These are phyloP conservation scores for Vachellia collinsii DNA, from an alignment of 306 rosid species.

Conservation along the genomic window DNA sequence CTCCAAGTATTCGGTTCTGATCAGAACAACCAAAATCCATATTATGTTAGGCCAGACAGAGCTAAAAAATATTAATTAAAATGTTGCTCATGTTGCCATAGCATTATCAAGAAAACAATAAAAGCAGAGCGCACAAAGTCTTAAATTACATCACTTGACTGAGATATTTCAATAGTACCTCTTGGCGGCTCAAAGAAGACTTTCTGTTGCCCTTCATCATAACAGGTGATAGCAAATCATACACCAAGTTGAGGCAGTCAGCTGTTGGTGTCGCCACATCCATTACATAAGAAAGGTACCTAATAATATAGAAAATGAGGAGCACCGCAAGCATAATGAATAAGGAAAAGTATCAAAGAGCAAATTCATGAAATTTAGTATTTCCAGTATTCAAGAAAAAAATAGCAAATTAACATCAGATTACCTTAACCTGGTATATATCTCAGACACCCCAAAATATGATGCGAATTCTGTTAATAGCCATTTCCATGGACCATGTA, in stretches of 20 bases:
- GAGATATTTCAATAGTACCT: slow-evolving; percentile 56
- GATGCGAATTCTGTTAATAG: slow-evolving; percentile 88
- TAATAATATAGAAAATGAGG: slow-evolving; percentile 40
- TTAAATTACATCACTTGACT: slow-evolving; percentile 15
- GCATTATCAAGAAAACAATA: neutral
- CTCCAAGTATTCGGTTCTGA: slow-evolving; percentile 96
- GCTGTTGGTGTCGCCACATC: slow-evolving; percentile 99
- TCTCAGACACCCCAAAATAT: slow-evolving; percentile 90
- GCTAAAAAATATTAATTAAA: slow-evolving; percentile 21
- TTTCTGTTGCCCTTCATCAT: slow-evolving; percentile 77
- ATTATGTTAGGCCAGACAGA: slow-evolving; percentile 41
- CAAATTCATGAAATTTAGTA: slow-evolving; percentile 17
- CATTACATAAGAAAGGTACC: slow-evolving; percentile 93
- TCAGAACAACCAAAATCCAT: slow-evolving; percentile 28
- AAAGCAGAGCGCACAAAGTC: neutral
- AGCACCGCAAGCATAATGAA: slow-evolving; percentile 23
- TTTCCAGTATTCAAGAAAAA: slow-evolving; percentile 15
- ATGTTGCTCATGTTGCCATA: neutral
- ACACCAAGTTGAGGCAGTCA: slow-evolving; percentile 87
- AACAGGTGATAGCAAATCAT: slow-evolving; percentile 74
- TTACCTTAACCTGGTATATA: slow-evolving; percentile 91
- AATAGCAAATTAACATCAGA: slow-evolving; percentile 23
- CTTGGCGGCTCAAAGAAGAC: slow-evolving; percentile 93
- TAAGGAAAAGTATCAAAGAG: neutral
- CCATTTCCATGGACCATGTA: slow-evolving; percentile 98